Evolutionary conservation across 805 yeast species (phyloP).

Genomic region (Myxozyma vanderwaltii): DNA sequence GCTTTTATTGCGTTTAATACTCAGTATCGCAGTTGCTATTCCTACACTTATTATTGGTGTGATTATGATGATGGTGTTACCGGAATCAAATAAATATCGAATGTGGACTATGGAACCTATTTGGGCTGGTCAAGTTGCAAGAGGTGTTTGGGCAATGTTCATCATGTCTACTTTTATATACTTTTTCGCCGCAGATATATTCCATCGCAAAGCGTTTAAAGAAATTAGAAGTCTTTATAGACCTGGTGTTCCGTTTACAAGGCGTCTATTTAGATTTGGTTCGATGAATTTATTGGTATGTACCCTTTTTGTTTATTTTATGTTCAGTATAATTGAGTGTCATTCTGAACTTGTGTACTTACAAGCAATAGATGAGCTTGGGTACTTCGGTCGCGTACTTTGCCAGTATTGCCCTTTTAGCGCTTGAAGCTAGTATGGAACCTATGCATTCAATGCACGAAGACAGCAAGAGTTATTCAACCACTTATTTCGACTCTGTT

Average conservation of each 20-base stretch:
- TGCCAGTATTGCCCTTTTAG: slow-evolving; percentile 62
- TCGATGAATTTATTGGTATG: slow-evolving; percentile 64
- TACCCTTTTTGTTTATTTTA: neutral
- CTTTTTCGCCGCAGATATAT: slow-evolving; percentile 71
- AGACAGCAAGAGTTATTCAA: slow-evolving; percentile 49
- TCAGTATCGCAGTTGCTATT: slow-evolving; percentile 58
- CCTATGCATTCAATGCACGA: neutral
- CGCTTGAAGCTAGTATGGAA: slow-evolving; percentile 46
- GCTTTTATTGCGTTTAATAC: slow-evolving; percentile 50
- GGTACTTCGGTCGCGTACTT: slow-evolving; percentile 75
- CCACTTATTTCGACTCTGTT: slow-evolving; percentile 78
- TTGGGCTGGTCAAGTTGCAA: slow-evolving; percentile 62
- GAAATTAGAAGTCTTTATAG: slow-evolving; percentile 63
- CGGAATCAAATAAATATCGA: slow-evolving; percentile 48
- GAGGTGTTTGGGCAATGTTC: slow-evolving; percentile 67
- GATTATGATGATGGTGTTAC: slow-evolving; percentile 65
- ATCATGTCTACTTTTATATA: slow-evolving; percentile 71
- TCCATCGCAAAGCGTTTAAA: slow-evolving; percentile 65
- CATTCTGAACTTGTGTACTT: too few relatives aligned
- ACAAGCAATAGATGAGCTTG: slow-evolving; percentile 50
- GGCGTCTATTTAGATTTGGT: slow-evolving; percentile 68
- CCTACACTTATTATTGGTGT: slow-evolving; percentile 71
- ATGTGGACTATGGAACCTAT: slow-evolving; percentile 62
- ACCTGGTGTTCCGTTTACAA: slow-evolving; percentile 55
- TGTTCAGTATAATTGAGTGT: too few relatives aligned